Evolutionary conservation across 768 basidiomycete species (phyloP).

Genomic region (Suillus fuscotomentosus): DNA sequence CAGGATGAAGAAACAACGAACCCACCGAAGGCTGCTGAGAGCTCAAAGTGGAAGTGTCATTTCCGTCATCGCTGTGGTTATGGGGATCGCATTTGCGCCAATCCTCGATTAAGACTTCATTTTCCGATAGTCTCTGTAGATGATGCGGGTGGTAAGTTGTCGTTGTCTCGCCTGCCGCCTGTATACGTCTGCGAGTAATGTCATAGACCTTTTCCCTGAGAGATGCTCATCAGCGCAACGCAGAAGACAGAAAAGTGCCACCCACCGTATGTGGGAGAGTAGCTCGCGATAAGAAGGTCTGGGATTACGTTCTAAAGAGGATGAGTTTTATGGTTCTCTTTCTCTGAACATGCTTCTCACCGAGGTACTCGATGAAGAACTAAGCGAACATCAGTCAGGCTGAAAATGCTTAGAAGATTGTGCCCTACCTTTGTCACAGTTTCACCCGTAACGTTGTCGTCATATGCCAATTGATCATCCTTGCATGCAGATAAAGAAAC

Average conservation of each 20-base stretch:
- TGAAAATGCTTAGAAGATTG: background rate
- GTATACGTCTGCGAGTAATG: background rate
- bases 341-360: background rate
- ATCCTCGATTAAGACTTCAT: background rate
- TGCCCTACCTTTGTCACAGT: slow-evolving; percentile 22
- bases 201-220: background rate
- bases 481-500: slow-evolving; percentile 29
- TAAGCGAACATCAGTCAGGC: background rate
- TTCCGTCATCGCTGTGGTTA: background rate
- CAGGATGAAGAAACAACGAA: background rate
- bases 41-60: background rate
- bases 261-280: background rate
- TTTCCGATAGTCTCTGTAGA: background rate
- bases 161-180: background rate
- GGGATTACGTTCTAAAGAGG: background rate
- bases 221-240: background rate
- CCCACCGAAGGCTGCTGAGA: slow-evolving; percentile 2
- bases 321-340: background rate
- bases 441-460: slow-evolving; percentile 15
- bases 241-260: background rate
- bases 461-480: slow-evolving; percentile 23
- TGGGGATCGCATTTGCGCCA: background rate
- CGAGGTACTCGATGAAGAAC: background rate
- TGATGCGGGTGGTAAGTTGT: background rate
- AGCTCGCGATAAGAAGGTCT: background rate